Evolutionary conservation across 164 flowering plant genomes (phyloP).

Genomic region (Chloranthus sessilifolius): DNA sequence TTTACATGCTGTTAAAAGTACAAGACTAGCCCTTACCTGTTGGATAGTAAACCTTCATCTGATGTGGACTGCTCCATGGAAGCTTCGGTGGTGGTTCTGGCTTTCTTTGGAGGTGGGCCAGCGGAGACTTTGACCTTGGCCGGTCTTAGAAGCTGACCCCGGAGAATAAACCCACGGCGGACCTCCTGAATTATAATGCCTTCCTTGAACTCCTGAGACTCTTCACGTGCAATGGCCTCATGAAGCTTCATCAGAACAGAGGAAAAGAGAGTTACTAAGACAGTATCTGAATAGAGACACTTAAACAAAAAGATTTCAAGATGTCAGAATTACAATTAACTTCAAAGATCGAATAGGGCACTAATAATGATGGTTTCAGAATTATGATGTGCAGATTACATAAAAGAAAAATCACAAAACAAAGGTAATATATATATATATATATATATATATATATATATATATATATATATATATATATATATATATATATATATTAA

Average conservation of each 20-base stretch:
- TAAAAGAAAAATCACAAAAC: too few relatives aligned
- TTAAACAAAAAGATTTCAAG: too few relatives aligned
- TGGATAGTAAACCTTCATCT: slow-evolving; percentile 20
- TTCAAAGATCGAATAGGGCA: too few relatives aligned
- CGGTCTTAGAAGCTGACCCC: slow-evolving; percentile 74
- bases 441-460: too few relatives aligned
- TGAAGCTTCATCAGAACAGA: slow-evolving; percentile 49
- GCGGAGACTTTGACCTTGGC: slow-evolving; percentile 90
- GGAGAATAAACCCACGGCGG: slow-evolving; percentile 75
- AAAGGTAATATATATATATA: too few relatives aligned
- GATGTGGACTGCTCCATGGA: slow-evolving; percentile 31
- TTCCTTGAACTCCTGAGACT: slow-evolving; percentile 67
- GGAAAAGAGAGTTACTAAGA: too few relatives aligned
- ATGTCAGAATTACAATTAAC: too few relatives aligned
- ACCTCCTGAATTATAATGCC: slow-evolving; percentile 72
- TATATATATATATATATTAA: too few relatives aligned
- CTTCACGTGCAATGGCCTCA: slow-evolving; percentile 88
- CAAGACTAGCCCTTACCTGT: slow-evolving; percentile 2
- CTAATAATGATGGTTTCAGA: too few relatives aligned
- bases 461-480: too few relatives aligned
- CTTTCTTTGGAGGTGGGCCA: slow-evolving; percentile 64
- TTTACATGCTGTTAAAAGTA: neutral
- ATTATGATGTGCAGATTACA: too few relatives aligned
- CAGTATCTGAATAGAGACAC: too few relatives aligned
- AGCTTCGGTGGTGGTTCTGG: slow-evolving; percentile 17